Conservation (phyloP, 306 rosid genomes). For the Trichosanthes truncata region DNA sequence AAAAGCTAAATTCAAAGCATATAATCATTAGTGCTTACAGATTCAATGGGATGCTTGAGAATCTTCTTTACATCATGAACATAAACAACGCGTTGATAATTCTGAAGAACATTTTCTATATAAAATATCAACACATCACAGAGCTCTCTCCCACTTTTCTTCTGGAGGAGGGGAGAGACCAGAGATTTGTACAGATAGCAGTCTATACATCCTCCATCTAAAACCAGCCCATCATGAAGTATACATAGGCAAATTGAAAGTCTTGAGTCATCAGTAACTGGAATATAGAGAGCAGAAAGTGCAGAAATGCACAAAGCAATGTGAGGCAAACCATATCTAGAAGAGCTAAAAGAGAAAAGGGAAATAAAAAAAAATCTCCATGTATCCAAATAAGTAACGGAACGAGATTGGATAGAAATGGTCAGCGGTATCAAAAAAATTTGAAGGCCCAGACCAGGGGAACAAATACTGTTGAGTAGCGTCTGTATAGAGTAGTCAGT, state of each 20-base stretch:
- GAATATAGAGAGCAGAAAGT: background rate
- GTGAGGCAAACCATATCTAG: background rate
- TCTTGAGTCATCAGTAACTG: background rate
- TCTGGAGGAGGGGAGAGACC: background rate
- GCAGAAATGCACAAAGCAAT: background rate
- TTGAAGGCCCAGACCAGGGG: constrained; percentile 32
- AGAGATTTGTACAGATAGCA: constrained; percentile 7
- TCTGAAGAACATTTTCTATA: background rate
- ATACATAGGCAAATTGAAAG: background rate
- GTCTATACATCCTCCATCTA: background rate
- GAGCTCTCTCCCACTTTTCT: background rate
- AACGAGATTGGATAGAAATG: constrained; percentile 8
- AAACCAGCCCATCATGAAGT: background rate
- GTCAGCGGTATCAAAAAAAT: constrained; percentile 24
- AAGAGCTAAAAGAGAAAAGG: background rate
- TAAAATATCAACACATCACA: background rate
- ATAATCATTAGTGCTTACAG: background rate
- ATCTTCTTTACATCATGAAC: background rate
- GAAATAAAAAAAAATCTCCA: background rate
- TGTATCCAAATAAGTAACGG: background rate
- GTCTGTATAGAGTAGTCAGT: constrained; percentile 40
- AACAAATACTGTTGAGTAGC: constrained; percentile 30
- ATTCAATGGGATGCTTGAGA: background rate
- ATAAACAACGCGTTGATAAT: background rate
- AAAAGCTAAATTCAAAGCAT: background rate